Conservation (phyloP, 2,329 filamentous ascomycete species). For the Epichloe brachyelytri region DNA sequence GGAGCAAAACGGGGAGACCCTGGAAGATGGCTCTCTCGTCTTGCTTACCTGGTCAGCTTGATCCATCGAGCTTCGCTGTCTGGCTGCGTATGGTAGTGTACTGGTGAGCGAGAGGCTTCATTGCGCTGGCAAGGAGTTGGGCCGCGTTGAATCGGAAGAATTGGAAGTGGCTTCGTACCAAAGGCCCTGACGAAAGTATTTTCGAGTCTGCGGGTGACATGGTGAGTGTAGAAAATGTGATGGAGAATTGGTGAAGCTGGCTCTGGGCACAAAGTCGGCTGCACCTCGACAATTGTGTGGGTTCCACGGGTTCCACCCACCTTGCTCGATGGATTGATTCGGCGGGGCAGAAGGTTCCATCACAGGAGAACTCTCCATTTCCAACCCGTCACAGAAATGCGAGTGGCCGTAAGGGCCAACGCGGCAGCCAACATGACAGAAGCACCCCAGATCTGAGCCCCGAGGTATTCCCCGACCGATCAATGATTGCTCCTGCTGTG, state of each 20-base stretch:
- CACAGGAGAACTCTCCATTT: slow-evolving; percentile 13
- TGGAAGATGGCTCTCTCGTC: neutral
- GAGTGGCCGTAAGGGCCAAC: slow-evolving; percentile 19
- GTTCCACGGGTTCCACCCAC: no score
- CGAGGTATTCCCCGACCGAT: slow-evolving; percentile 23
- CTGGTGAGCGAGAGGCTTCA: neutral
- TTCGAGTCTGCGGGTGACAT: slow-evolving; percentile 33
- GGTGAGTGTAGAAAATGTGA: neutral
- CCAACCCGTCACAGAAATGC: slow-evolving; percentile 23
- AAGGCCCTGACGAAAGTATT: slow-evolving; percentile 28
- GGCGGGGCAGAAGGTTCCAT: neutral
- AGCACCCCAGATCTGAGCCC: slow-evolving; percentile 35
- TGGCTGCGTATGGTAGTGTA: slow-evolving; percentile 18
- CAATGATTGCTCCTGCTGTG: slow-evolving; percentile 32
- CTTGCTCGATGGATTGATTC: no score
- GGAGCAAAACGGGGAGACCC: neutral
- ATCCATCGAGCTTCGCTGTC: slow-evolving; percentile 46
- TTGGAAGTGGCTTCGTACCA: slow-evolving; percentile 22
- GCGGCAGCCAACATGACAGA: slow-evolving; percentile 24
- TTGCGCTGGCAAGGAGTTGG: neutral
- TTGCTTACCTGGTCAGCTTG: slow-evolving; percentile 40
- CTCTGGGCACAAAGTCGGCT: no score
- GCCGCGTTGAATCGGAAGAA: neutral
- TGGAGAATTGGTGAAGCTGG: no score
- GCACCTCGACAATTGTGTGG: no score